A percentile compares a stretch with the other conserved stretches of the same genome.
phyloP scores from a whole-genome alignment of 1,139 yeast genomes.

The Hemisphaericaspora xylofermentans region DNA sequence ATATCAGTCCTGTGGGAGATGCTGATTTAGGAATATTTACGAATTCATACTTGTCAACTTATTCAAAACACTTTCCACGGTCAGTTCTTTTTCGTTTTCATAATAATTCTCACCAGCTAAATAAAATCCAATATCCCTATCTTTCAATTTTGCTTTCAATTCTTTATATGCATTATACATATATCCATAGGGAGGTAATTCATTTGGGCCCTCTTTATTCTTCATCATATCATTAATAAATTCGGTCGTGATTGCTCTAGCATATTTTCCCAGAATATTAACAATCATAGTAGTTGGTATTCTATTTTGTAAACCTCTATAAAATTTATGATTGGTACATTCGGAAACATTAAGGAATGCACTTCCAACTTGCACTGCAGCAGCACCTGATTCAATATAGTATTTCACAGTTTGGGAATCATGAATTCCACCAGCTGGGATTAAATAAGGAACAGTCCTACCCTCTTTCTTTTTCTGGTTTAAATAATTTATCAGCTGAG shows the following conservation, averaged over 20 bases:
- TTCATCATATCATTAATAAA: constrained; percentile 21
- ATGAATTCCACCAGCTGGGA: constrained; percentile 51
- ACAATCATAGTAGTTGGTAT: constrained; percentile 32
- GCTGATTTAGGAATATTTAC: too few species aligned
- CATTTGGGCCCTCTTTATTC: constrained; percentile 5
- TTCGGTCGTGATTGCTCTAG: constrained; percentile 35
- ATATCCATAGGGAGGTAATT: constrained; percentile 39
- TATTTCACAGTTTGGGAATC: constrained; percentile 24
- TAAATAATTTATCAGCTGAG: constrained; percentile 18
- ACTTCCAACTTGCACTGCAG: constrained; percentile 50
- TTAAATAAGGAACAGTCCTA: constrained; percentile 23
- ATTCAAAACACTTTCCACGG: constrained; percentile 16
- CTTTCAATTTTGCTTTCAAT: constrained; percentile 14
- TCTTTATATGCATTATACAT: constrained; percentile 33
- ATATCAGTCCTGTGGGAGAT: too few species aligned
- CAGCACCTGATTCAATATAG: constrained; percentile 37
- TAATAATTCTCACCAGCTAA: constrained; percentile 35
- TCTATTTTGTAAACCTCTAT: constrained; percentile 11
- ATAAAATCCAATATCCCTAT: constrained; percentile 28
- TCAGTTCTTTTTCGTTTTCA: constrained; percentile 13
- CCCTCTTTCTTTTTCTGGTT: background rate
- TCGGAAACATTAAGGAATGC: constrained; percentile 40
- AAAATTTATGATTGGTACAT: constrained; percentile 22
- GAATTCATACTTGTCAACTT: constrained; percentile 14
- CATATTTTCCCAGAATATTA: constrained; percentile 39